Conservation (phyloP, 495 filamentous ascomycete species). For the Pseudomonodictys pantanalensis region DNA sequence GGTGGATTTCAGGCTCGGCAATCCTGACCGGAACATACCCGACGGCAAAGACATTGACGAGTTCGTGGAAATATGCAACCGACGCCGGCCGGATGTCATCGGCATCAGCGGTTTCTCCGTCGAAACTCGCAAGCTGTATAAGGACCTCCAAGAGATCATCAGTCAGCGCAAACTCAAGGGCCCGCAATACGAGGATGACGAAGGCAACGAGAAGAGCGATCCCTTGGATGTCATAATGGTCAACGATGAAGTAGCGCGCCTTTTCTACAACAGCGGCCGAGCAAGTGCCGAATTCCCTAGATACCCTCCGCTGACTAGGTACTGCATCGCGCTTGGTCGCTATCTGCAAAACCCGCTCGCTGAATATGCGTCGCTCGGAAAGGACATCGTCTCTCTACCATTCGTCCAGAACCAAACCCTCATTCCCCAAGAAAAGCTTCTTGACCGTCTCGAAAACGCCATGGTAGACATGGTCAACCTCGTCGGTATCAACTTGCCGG, state of each 20-base stretch:
- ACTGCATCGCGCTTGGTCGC: conserved; percentile 82
- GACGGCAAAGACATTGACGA: conserved; percentile 60
- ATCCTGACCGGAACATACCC: conserved; percentile 60
- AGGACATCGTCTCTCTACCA: conserved; percentile 77
- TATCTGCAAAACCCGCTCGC: conserved; percentile 94
- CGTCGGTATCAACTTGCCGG: conserved; percentile 90
- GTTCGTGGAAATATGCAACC: conserved; percentile 70
- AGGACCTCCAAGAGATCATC: conserved; percentile 71
- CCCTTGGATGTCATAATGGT: conserved; percentile 82
- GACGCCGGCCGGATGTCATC: conserved; percentile 83
- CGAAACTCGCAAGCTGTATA: conserved; percentile 79
- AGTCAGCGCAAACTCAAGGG: conserved; percentile 68
- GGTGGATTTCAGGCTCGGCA: conserved; percentile 66
- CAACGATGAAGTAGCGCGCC: conserved; percentile 90
- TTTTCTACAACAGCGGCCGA: conserved; percentile 86
- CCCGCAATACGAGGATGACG: conserved; percentile 69
- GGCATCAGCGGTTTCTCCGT: conserved; percentile 87
- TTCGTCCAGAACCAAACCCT: conserved; percentile 90
- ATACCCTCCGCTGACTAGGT: conserved; percentile 69
- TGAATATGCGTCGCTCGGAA: conserved; percentile 89
- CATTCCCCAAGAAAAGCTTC: conserved; percentile 77
- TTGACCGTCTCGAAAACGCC: conserved; percentile 82
- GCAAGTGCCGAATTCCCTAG: conserved; percentile 79
- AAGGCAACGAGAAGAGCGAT: conserved; percentile 61
- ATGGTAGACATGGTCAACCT: conserved; percentile 99